A percentile compares a stretch with the other conserved stretches of the same genome.
Conservation (phyloP, 2,329 filamentous ascomycete genomes). For the Curvularia eragrostidis region DNA sequence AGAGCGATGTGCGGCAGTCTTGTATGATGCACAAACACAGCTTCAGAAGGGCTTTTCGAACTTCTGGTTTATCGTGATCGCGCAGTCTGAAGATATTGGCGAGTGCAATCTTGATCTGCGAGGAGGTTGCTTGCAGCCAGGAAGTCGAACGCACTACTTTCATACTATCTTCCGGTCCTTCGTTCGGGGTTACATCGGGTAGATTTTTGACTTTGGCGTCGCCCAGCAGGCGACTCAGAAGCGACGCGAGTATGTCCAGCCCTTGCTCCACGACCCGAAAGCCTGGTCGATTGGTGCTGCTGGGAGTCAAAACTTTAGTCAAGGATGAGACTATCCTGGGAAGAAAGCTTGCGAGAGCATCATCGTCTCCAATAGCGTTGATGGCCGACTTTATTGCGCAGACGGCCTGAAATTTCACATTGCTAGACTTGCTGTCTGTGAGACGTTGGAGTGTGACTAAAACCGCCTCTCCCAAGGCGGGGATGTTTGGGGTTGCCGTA, state of each 20-base stretch:
- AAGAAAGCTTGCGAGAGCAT: slow-evolving; percentile 83
- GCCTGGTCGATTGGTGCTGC: slow-evolving; percentile 65
- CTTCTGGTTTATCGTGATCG: slow-evolving; percentile 70
- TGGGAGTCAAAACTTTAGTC: slow-evolving; percentile 75
- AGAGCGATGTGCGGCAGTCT: slow-evolving; percentile 76
- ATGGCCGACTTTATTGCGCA: slow-evolving; percentile 69
- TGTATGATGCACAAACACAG: slow-evolving; percentile 79
- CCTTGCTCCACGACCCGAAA: slow-evolving; percentile 70
- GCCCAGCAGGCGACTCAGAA: slow-evolving; percentile 56
- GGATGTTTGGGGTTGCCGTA: slow-evolving; percentile 67
- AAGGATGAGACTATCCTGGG: slow-evolving; percentile 86
- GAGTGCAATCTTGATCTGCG: slow-evolving; percentile 83
- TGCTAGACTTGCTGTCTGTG: slow-evolving; percentile 66
- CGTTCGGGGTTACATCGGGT: slow-evolving; percentile 18
- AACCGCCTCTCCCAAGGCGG: slow-evolving; percentile 80
- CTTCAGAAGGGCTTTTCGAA: slow-evolving; percentile 70
- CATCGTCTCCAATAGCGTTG: slow-evolving; percentile 69
- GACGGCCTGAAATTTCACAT: slow-evolving; percentile 75
- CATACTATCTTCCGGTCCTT: slow-evolving; percentile 20
- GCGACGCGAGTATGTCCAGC: slow-evolving; percentile 63
- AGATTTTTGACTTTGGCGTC: slow-evolving; percentile 51
- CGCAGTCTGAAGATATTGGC: slow-evolving; percentile 78
- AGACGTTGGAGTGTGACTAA: slow-evolving; percentile 79
- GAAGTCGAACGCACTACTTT: slow-evolving; percentile 54
- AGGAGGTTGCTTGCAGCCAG: slow-evolving; percentile 82